These are phyloP conservation scores for Naganishia albida DNA, from an alignment of 1,284 basidiomycete genomes.

Conservation along the genomic window DNA sequence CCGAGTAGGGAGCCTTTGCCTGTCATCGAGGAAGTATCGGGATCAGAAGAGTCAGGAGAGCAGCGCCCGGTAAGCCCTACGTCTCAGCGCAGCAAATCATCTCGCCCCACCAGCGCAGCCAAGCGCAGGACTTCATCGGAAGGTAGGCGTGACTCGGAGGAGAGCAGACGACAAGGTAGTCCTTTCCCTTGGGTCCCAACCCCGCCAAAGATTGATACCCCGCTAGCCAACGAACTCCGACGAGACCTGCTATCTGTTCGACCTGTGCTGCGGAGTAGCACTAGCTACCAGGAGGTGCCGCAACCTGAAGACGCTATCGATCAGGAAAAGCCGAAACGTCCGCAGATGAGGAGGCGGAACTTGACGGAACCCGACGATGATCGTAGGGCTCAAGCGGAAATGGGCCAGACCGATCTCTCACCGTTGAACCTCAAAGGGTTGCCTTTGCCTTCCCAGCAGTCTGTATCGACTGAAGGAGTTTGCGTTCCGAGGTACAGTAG, in stretches of 20 bases:
- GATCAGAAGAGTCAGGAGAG: neutral
- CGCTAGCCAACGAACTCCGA: conserved; percentile 10
- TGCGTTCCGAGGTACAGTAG: neutral
- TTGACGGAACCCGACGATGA: conserved; percentile 2
- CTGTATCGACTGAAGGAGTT: neutral
- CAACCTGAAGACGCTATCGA: neutral
- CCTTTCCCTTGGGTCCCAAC: conserved; percentile 7
- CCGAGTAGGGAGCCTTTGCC: too few relatives aligned
- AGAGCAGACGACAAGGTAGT: neutral
- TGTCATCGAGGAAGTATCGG: too few relatives aligned
- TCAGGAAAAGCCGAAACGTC: neutral
- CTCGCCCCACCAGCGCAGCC: neutral
- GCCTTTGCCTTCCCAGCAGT: neutral
- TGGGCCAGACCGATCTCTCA: neutral
- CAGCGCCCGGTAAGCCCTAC: neutral
- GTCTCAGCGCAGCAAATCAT: neutral
- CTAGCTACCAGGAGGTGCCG: neutral
- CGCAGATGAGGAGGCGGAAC: neutral
- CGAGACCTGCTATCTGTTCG: conserved; percentile 1
- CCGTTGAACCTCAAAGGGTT: neutral
- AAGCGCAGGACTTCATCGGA: neutral
- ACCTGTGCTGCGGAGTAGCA: neutral
- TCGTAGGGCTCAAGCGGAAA: neutral
- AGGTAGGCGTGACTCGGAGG: neutral
- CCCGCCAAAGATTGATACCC: neutral